Evolutionary conservation across 768 basidiomycete species (phyloP), one percentile per base, ranked within the genome.

Genomic region (Tephrocybe sp.): DNA sequence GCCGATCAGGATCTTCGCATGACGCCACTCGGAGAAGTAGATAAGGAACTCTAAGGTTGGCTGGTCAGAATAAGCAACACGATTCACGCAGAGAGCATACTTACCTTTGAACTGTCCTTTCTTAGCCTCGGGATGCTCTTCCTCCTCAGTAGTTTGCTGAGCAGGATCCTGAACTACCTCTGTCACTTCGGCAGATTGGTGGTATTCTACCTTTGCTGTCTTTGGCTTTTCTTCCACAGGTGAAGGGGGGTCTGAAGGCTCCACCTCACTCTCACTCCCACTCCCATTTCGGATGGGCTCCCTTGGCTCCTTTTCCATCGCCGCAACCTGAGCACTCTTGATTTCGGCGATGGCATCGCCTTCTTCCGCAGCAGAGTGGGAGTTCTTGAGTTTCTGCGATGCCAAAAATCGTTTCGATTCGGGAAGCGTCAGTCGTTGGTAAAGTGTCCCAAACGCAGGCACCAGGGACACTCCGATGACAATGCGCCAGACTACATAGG

Each of bases 11-110:
- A 83, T 63, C 59, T 84, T 86, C 3, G 74, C 69, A 47, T 91
- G 86, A 5, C 79, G 70, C 86, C 86, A 89, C 61, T 89, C 78
- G 5, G 79, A 79, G 62, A 90, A 86, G 67, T 92, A 90, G 0
- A 49, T 47, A 39, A 81, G 12, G 62, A 87, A 88, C 44, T 89
- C 88, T 79, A 30, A 12, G 51, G 51, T 3, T 2, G 31, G n/a
- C 9, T 36, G 25, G 18, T 44, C 19, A 25, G 44, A 34, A 42
- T 18, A 22, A 21, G 22, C 22, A 32, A 19, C 27, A 16, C 21
- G 26, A 13, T 39, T 21, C 53, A 34, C 9, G 9, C 18, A 18
- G n/a, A 44, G 28, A 12, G 22, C 9, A 2, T 11, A 9, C 64
- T 13, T 53, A 80, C 81, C 82, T 32, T 50, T 60, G 44, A 80